These are phyloP conservation scores for Lasiosphaeris hirsuta DNA, from an alignment of 495 filamentous ascomycete species.

Conservation along the genomic window DNA sequence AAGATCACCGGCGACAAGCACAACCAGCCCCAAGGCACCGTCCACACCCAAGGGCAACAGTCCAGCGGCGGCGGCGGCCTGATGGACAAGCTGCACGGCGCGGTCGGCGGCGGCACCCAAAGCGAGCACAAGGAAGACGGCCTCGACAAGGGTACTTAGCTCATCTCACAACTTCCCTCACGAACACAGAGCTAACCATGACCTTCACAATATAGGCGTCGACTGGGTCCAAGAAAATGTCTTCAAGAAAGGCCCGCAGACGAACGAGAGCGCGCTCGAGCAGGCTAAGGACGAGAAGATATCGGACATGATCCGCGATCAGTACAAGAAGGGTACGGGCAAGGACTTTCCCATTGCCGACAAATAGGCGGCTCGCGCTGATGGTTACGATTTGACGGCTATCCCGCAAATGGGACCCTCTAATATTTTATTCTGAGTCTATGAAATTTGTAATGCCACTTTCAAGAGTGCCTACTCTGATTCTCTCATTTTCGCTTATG, in stretches of 20 bases:
- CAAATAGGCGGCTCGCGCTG: conserved; percentile 41
- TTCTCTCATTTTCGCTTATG: too few species aligned
- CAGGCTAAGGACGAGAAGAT: conserved; percentile 72
- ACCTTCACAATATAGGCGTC: conserved; percentile 43
- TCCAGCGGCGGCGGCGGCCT: conserved; percentile 27
- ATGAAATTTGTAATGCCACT: too few species aligned
- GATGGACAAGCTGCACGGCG: conserved; percentile 55
- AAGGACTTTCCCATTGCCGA: conserved; percentile 60
- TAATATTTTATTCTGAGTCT: too few species aligned
- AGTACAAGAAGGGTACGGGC: conserved; percentile 61
- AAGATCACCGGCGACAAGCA: conserved; percentile 15
- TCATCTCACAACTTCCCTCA: too few species aligned
- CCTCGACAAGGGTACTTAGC: conserved; percentile 63
- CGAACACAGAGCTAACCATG: too few species aligned
- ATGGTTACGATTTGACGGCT: too few species aligned
- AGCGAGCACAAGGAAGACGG: conserved; percentile 66
- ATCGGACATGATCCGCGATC: conserved; percentile 56
- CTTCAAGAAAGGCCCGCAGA: conserved; percentile 58
- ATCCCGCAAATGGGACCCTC: too few species aligned
- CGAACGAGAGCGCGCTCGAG: conserved; percentile 65
- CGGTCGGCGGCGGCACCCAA: conserved; percentile 58
- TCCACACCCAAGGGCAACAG: conserved; percentile 7
- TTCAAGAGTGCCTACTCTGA: too few species aligned
- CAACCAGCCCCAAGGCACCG: conserved; percentile 2
- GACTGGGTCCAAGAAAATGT: conserved; percentile 63